Conservation (phyloP, 2,329 filamentous ascomycete species). For the Alternaria hordeiaustralica region DNA sequence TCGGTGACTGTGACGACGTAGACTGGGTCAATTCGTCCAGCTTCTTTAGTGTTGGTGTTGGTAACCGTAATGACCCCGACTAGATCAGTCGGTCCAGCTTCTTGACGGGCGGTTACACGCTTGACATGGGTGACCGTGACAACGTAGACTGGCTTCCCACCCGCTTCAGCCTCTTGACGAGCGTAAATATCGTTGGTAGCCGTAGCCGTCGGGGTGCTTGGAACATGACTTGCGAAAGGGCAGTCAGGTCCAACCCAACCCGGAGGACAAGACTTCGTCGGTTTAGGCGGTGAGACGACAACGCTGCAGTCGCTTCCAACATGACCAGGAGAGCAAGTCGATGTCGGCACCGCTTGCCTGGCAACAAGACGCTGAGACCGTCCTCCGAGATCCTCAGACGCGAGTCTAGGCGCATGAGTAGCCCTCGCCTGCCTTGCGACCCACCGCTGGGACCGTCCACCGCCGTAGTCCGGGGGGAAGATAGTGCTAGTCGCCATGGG, state of each 20-base stretch:
- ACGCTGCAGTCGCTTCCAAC: neutral
- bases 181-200: neutral
- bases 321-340: neutral
- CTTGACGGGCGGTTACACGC: neutral
- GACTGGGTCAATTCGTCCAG: neutral
- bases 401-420: neutral
- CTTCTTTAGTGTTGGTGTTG: neutral
- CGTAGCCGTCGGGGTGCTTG: neutral
- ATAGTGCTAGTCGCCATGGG: neutral
- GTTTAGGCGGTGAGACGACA: neutral
- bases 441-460: neutral
- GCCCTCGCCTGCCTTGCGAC: neutral
- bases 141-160: neutral
- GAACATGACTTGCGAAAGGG: neutral
- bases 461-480: neutral
- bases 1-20: neutral
- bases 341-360: neutral
- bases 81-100: neutral
- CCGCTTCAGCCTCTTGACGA: neutral
- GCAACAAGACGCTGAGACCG: neutral
- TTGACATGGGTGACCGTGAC: neutral
- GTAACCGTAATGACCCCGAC: neutral
- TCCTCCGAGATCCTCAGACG: neutral
- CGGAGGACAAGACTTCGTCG: neutral
- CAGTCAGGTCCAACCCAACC: neutral